phyloP scores from a whole-genome alignment of 116 monocot species.

The Posidonia oceanica region DNA sequence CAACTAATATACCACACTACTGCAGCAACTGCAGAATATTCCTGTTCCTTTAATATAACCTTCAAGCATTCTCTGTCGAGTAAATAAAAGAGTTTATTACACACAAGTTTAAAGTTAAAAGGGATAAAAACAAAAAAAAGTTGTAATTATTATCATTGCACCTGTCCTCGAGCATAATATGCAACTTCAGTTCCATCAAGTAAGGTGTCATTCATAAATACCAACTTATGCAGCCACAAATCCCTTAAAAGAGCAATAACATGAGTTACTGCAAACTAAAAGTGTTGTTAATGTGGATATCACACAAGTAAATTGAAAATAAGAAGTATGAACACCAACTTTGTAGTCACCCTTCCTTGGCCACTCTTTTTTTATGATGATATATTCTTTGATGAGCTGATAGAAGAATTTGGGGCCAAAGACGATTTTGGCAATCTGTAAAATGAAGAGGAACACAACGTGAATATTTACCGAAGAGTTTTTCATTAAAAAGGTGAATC shows the following conservation, averaged over 20 bases:
- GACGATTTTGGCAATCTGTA: conserved; percentile 18
- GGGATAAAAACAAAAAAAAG: not conserved
- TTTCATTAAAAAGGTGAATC: not conserved
- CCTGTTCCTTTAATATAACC: conserved; percentile 81
- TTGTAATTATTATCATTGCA: not conserved
- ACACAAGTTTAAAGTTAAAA: not conserved
- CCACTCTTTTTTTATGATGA: conserved; percentile 37
- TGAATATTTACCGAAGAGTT: too few species aligned
- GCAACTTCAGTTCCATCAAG: conserved; percentile 82
- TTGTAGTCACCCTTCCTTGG: conserved; percentile 64
- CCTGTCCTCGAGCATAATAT: conserved; percentile 76
- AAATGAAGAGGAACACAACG: not conserved
- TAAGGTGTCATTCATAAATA: conserved; percentile 62
- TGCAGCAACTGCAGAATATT: conserved; percentile 77
- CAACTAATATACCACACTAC: conserved; percentile 42
- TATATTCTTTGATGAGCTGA: conserved; percentile 24
- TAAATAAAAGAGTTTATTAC: not conserved
- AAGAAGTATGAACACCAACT: conserved; percentile 38
- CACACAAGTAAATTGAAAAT: not conserved
- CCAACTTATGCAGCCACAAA: conserved; percentile 69
- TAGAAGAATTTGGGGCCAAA: conserved; percentile 18
- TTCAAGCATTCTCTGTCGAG: conserved; percentile 49
- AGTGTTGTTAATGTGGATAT: not conserved
- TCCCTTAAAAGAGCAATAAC: conserved; percentile 41
- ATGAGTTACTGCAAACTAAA: conserved; percentile 5